Base-by-base conservation (phyloP, 257 asterid genomes). In the Nicotiana undulata region DNA sequence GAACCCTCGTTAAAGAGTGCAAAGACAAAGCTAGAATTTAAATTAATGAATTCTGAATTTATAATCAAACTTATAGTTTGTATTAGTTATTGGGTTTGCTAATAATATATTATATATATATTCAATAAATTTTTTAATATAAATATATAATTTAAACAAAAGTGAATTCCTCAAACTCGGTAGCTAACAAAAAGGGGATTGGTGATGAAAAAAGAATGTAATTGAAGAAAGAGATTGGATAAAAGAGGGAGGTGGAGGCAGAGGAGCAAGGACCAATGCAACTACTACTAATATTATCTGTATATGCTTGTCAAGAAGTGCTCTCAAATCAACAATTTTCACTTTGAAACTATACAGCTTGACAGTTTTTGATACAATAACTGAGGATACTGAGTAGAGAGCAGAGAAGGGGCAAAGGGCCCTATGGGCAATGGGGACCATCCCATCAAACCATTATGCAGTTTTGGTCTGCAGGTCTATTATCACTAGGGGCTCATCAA, bases 391-490 rank as follows among this genome's bases (percentile, higher is more conserved):
- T 40, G 55, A 51, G 17, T 3, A 51, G 5, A 13, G 1, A 49
- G 55, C 55, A 49, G 76, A 67, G 24, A 20, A 5, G 24, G 24
- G 55, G 55, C 24, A 72, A 31, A 72, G 40, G 77, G 4, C 3
- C 60, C 60, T 72, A 72, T 72, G 78, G 78, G 78, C 60, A 72
- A 46, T 72, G 78, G 78, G 77, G 78, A 72, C 78, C 78, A 72
- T 72, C 78, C 78, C 15, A 72, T 72, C 32, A 29, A 29, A 29
- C 4, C 4, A 29, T 3, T 0, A 3, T 24, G 78, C 24, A 22
- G 34, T 70, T 70, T 40, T 70, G 34, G 37, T 12, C 59, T 72
- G 29, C 53, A 68, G 24, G 3, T 68, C 55, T 40, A 72, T 46
- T 72, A 68, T 40, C 22, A 46, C 60, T 46, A 46, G 24, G 59